Percentiles rank a stretch among this genome's conserved stretches.
Conservation (phyloP, 805 yeast species). For the Saccharomycopsis fibuligera region DNA sequence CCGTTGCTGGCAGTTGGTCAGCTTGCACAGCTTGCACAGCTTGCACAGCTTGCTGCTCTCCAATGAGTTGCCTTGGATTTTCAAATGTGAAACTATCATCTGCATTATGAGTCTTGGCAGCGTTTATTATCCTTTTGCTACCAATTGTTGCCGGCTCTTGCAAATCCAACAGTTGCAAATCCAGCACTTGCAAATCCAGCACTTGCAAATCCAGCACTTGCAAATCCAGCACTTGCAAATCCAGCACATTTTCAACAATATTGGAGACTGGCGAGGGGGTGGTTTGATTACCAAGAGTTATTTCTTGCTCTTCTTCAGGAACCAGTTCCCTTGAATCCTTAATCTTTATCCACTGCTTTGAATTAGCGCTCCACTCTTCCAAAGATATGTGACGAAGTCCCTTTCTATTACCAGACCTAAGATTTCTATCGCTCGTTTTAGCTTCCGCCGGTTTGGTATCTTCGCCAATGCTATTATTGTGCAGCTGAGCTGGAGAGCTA, state of each 20-base stretch:
- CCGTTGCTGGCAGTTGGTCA: too few species aligned
- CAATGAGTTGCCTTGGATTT: too few species aligned
- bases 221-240: too few species aligned
- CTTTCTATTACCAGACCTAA: not conserved
- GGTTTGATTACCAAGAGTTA: not conserved
- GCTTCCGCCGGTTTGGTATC: too few species aligned
- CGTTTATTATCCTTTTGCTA: not conserved
- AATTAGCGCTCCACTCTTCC: conserved; percentile 12
- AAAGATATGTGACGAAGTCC: conserved; percentile 8
- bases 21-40: too few species aligned
- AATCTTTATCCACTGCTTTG: conserved; percentile 1
- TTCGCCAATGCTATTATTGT: too few species aligned
- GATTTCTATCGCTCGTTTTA: not conserved
- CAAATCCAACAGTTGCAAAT: too few species aligned
- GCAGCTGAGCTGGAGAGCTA: not conserved
- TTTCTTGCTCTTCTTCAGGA: too few species aligned
- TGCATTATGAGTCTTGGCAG: not conserved
- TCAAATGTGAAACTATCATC: conserved; percentile 12
- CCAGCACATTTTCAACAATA: not conserved
- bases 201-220: too few species aligned
- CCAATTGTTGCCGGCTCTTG: not conserved
- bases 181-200: too few species aligned
- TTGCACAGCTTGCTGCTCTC: too few species aligned
- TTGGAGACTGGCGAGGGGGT: not conserved
- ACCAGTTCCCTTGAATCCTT: too few species aligned